Evolutionary conservation across 345 rosid species (phyloP), one percentile per base, ranked within the genome.

Genomic region (Excoecaria cochinchinensis): DNA sequence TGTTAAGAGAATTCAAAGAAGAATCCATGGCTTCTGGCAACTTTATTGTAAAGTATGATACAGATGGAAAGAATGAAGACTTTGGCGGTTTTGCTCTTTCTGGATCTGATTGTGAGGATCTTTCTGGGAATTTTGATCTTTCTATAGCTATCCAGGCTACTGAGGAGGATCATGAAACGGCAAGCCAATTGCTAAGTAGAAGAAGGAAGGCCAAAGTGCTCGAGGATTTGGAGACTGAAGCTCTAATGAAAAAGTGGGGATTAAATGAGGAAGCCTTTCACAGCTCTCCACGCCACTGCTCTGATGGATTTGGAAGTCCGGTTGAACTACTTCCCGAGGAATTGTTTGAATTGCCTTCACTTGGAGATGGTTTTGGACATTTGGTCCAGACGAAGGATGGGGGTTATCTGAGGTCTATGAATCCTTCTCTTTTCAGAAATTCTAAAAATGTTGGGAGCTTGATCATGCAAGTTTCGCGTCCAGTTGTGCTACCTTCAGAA

Each of bases 301-400:
- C 90, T 48, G 89, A 84, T 70, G 98, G 97, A 69, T 94, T 94
- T 81, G 98, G 97, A 58, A 94, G 98, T 85, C 96, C 97, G 44
- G 86, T 89, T 67, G 89, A 84, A 81, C 78, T 91, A 67, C 81
- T 86, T 0, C 69, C 77, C 63, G 86, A 81, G 19, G 70, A 79
- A 65, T 59, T 56, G 46, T 40, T 64, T 71, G 81, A 86, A 76
- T 81, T 83, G 53, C 87, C 87, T 57, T 75, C 84, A 58, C 80
- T 88, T 70, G 88, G 85, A 75, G 83, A 88, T 77, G 84, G 88
- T 59, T 85, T 84, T 67, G 86, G 89, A 72, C 81, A 83, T 76
- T 70, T 83, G 38, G 21, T 87, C 74, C 77, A 69, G 76, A 85
- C 75, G 73, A 86, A 85, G 65, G 78, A 73, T 16, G 92, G 90